These are phyloP conservation scores for Dictyostelium capitatum DNA, from an alignment of 78 protist species.

Conservation along the genomic window DNA sequence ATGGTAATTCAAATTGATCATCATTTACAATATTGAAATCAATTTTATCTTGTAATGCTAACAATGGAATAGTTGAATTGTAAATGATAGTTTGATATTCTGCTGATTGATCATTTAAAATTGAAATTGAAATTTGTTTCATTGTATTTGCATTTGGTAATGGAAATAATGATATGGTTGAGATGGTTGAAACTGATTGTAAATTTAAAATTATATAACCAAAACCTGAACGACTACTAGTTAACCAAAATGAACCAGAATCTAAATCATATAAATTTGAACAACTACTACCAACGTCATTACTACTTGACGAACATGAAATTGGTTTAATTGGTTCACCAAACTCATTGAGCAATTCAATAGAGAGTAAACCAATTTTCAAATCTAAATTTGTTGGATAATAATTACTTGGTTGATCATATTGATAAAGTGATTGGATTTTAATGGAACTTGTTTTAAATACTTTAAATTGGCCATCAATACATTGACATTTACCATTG, in stretches of 20 bases:
- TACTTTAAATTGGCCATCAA: slow-evolving; percentile 22
- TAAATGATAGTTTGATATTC: background rate
- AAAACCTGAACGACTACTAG: background rate
- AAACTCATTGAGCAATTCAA: background rate
- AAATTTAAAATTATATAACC: slow-evolving; percentile 1
- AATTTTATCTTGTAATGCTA: background rate
- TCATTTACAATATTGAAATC: background rate
- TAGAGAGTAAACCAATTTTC: slow-evolving; percentile 15
- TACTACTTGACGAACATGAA: slow-evolving; percentile 17
- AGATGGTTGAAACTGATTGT: background rate
- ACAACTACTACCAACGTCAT: background rate
- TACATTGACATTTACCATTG: background rate
- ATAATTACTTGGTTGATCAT: slow-evolving; percentile 4
- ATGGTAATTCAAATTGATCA: background rate
- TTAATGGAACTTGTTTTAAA: background rate
- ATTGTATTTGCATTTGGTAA: slow-evolving; percentile 17
- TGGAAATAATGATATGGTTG: background rate
- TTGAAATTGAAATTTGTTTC: background rate
- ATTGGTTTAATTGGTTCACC: background rate
- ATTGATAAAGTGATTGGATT: slow-evolving; percentile 1
- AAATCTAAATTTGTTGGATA: background rate
- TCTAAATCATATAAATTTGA: background rate
- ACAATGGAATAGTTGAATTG: background rate
- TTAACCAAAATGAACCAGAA: background rate
- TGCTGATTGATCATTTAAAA: background rate